Evolutionary conservation across 1,284 basidiomycete genomes (phyloP), one percentile per base, ranked within the genome.

Genomic region (Pholiota adiposa): DNA sequence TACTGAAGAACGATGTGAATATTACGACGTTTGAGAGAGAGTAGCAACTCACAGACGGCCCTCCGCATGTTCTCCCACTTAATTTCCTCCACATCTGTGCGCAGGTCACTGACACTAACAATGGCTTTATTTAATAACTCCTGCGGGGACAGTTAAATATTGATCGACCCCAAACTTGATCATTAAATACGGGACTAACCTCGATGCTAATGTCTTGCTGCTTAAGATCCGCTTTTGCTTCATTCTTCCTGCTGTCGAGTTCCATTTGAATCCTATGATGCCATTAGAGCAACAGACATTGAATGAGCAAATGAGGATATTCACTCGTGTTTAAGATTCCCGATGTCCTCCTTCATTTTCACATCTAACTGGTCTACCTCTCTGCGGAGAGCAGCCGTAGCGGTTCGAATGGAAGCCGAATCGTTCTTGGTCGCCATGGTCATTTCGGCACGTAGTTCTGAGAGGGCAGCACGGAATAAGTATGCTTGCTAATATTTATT

Each of bases 331-430:
- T 95, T 96, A 69, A 99, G 79, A 36, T 85, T 90, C 23, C 84
- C 87, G 43, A 99, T 79, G 69, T 97, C 94, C 73, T 98, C 95
- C 75, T 97, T 97, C 87, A 99, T 92, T 75, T 93, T 96, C 55
- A 93, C 89, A 67, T 92, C 88, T 31, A 98, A 76, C 3, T 83
- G 79, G 70, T 99, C 97, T 11, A 97, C 89, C 57, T 99, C 97
- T 63, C 95, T 82, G 63, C 96, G 85, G 16, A 98, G 82, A 0
- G 90, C 85, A 12, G 87, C 80, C 1, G 90, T 89, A 54, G 92
- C 82, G 1, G 93, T 83, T 21, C 89, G 84, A 63, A 98, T 83
- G 4, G 91, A 83, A 16, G 94, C 86, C 16, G 87, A 90, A 70
- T 97, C 96, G 69, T 94, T 97, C 58, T 93, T 86, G 2, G 92